Base-by-base conservation (phyloP, 176 grass and related monocot species). In the Avena sativa region DNA sequence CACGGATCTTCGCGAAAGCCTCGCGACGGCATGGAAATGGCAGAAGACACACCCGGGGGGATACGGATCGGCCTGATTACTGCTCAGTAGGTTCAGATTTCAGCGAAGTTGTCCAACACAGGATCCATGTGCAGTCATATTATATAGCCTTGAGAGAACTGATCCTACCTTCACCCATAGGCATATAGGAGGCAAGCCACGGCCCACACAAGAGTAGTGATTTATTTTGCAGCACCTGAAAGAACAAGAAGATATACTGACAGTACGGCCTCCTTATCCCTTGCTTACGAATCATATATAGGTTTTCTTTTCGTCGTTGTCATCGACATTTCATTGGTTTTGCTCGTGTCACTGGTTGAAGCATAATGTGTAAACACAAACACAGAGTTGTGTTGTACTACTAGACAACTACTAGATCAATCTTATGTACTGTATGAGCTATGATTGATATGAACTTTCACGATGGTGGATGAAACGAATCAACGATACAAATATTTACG, bases 11-110 rank as follows among this genome's bases (percentile, higher is more conserved):
- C 76, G 87, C 6, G 82, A 96, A 85, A 96, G 96, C 79, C 96
- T 98, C 53, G 83, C 93, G 0, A 83, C 89, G 5, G 93, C 96
- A 12, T 98, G 96, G 96, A 94, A 91, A 86, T 98, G 96, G 96
- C 96, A 98, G 87, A 94, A 94, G 80, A 44, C 78, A 8, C 96
- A 98, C 86, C 90, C 73, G 6, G 88, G 86, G 19, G 96, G 96
- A 32, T 98, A 98, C 58, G 90, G 78, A 57, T 84, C 86, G 6
- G 34, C 83, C 82, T 91, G 68, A 93, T 81, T 36, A 38, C 55
- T 43, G 26, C 23, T 76, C 5, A 15, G 12, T 53, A 81, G 76
- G 60, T 63, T 87, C 65, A 74, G 71, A 81, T 20, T 20, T 82
- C 52, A 53, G 49, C 52, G 2, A 53, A 66, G 28, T 2, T 75